Evolutionary conservation across 441 rosid genomes (phyloP), one percentile per base, ranked within the genome.

Genomic region (Jatropha multifida): DNA sequence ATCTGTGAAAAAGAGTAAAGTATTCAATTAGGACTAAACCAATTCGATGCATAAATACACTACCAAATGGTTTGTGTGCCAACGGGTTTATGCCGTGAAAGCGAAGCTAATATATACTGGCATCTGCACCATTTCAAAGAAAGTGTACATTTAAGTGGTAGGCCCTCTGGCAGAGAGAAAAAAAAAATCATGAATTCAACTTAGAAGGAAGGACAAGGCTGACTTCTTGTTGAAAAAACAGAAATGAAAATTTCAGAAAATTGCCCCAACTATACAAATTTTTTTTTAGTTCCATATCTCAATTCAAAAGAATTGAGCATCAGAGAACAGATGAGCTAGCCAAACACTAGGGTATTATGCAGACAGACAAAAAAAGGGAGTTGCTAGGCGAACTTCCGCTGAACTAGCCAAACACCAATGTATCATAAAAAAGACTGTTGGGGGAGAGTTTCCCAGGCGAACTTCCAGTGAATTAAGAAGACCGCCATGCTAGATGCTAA

Each of bases 1-100:
- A 94, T 84, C 98, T 96, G 86, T 68, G 55, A 17, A 69, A 67
- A 54, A 69, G 65, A 27, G 8, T 13, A 58, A 0, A 9, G 23
- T 20, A 58, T 41, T 3, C 7, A 42, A 6, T 15, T 18, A 4
- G 41, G n/a, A 58, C 1, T 51, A 7, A 12, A 14, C 32, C 1
- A 15, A 51, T 14, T 10, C 7, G 55, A 10, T 2, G 1, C 32
- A 54, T 54, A n/a, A 18, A 14, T 18, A 40, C 55, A 26, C 52
- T 55, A n/a, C 61, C 11, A 15, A 74, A 51, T 68, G 49, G 49
- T 60, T 44, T 13, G 37, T 51, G 1, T 11, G 18, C 27, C 48
- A 18, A 44, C 20, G 14, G 42, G 13, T 58, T 58, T 40, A 32
- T 23, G 42, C 7, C 2, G 13, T 59, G 41, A 5, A 59, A 17